phyloP scores from a whole-genome alignment of 192 early-diverging fungal species.

The Linnemannia zychae region DNA sequence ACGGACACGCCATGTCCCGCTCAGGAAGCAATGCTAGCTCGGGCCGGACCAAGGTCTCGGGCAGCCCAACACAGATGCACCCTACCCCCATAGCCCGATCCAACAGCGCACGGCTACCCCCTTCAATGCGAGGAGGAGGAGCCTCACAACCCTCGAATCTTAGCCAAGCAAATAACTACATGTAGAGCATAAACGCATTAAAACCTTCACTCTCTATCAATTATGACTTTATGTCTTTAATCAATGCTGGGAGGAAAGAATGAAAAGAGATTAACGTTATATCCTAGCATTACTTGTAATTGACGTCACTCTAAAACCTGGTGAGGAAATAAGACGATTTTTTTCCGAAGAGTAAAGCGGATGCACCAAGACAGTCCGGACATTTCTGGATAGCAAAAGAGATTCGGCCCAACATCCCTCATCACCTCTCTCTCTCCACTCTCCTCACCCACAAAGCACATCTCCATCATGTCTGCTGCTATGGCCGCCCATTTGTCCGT shows the following conservation, averaged over 20 bases:
- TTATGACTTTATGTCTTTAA: too few species aligned
- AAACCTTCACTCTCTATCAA: too few species aligned
- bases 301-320: background rate
- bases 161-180: constrained; percentile 36
- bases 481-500: constrained; percentile 65
- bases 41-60: constrained; percentile 15
- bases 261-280: too few species aligned
- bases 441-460: background rate
- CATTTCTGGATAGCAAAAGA: background rate
- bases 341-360: background rate
- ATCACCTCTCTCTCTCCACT: constrained; percentile 18
- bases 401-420: constrained; percentile 11
- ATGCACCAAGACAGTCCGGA: background rate
- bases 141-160: constrained; percentile 21
- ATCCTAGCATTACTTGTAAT: too few species aligned
- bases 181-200: constrained; percentile 16
- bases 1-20: constrained; percentile 5
- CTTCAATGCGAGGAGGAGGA: constrained; percentile 32
- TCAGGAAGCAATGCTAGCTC: constrained; percentile 37
- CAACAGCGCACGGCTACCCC: constrained; percentile 44
- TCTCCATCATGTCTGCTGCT: constrained; percentile 55
- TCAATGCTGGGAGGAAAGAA: too few species aligned
- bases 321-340: background rate
- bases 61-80: constrained; percentile 36
- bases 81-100: constrained; percentile 47